Base-by-base conservation (phyloP, 345 rosid genomes). In the Firmiana major region DNA sequence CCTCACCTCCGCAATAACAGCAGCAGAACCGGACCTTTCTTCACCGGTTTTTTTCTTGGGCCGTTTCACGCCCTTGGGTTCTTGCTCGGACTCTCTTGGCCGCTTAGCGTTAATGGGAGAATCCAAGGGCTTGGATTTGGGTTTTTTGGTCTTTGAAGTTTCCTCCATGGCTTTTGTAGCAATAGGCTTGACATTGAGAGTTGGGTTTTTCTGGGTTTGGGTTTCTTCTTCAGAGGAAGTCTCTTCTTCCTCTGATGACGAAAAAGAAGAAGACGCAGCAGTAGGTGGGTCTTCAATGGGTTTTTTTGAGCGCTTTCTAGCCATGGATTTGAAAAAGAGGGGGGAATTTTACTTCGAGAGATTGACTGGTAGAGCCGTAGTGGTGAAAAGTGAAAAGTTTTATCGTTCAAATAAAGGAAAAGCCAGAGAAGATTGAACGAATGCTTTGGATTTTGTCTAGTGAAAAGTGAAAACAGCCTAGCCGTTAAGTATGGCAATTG, bases 281-380 rank as follows among this genome's bases (percentile, higher is more conserved):
- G 81, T 48, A 0, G 81, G 88, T 13, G 83, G 85, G 0, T 78
- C 49, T 31, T 81, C 86, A 28, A 75, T 63, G 7, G 84, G 85
- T 49, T 79, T 10, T 48, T 45, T 54, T 2, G 71, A 28, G 0
- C 82, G 79, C 48, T 81, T 86, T 1, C 84, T 84, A 8, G 86
- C 79, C 88, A 86, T 81, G 9, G 62, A 24, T 5, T 49, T 34
- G 17, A 3, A 21, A 46, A 12, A 21, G 40, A 21, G 11, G 1
- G 40, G 54, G 7, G 19, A 3, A 4, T 15, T 15, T 49, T 4
- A 49, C 15, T 17, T 4, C 1, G 19, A 49, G 54, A 31, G 34
- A n/a, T n/a, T n/a, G n/a, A n/a, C n/a, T n/a, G n/a, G n/a, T n/a
- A n/a, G 34, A 31, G 34, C 34, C 34, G 34, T 3, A 31, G 34